Base-by-base conservation (phyloP, 2,329 filamentous ascomycete genomes). In the Pestalotiopsis sp. region DNA sequence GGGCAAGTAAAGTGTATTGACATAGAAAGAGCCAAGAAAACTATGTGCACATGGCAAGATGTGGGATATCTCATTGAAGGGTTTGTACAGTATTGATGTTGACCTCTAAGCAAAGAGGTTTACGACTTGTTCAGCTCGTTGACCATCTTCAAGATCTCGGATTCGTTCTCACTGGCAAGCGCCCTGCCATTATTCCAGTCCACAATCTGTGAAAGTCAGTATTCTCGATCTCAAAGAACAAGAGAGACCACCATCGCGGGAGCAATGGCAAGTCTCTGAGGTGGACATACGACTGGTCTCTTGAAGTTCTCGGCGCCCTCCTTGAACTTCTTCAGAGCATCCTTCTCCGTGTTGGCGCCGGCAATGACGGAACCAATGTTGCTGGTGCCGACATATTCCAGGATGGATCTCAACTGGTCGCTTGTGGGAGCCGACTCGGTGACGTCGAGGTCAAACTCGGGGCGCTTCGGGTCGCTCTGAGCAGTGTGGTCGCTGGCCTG, bases 181-280 rank as follows among this genome's bases (percentile, higher is more conserved):
- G 91, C 95, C 78, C 89, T 92, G 71, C 94, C 96, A 78, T 95
- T 94, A 78, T 92, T 93, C 96, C 96, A 98, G 78, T 98, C 95
- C 65, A 98, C 95, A 68, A 91, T 82, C 87, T 85, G 70, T 35
- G 44, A 24, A 17, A 70, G 70, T 78, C 74, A 77, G 77, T 68
- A 65, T 70, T 10, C 11, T 13, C 30, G 5, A 68, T 22, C 13
- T 64, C 52, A 2, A 58, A 30, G 7, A 66, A 66, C 38, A 48
- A 58, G 68, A 64, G 20, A 11, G 13, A 13, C 55, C 70, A 52
- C 40, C 11, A 44, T 22, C 44, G 20, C n/a, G 44, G 44, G 4
- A 52, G 17, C 44, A 38, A 67, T 65, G 20, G 66, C 24, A 2
- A n/a, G 48, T 1, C 13, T 9, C 39, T 63, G 38, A 62, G 14